Conservation (phyloP, 1,284 basidiomycete genomes). For the Somion occarium region DNA sequence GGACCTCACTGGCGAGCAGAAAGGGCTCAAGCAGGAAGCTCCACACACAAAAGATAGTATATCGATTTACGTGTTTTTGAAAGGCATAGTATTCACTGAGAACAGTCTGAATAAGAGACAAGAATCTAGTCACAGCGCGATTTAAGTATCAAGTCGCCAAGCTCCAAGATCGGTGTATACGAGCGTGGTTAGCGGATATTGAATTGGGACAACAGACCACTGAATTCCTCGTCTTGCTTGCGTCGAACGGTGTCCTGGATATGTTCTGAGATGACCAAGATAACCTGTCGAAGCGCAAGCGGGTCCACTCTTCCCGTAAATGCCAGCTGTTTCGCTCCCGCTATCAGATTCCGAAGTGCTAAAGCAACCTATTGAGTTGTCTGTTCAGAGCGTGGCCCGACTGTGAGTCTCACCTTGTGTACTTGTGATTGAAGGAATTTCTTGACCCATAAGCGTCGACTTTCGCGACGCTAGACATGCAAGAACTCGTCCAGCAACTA, state of each 20-base stretch:
- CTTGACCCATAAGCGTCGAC: background rate
- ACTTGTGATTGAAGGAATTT: background rate
- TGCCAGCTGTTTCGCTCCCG: background rate
- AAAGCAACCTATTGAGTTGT: no score
- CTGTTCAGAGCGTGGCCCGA: no score
- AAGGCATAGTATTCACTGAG: no score
- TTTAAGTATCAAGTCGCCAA: no score
- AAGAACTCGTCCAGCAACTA: background rate
- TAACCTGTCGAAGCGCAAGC: background rate
- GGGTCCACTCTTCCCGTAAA: background rate
- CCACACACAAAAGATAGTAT: no score
- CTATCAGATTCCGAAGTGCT: background rate
- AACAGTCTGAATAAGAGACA: no score
- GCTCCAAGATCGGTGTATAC: background rate
- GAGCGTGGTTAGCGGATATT: background rate
- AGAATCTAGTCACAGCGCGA: no score
- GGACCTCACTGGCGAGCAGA: no score
- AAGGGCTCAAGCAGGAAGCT: no score
- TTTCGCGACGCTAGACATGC: background rate
- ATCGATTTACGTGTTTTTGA: no score
- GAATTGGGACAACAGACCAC: background rate
- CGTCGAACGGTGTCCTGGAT: background rate
- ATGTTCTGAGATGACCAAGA: background rate
- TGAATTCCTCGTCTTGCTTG: background rate
- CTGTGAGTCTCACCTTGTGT: constrained; percentile 1